Evolutionary conservation across 2,329 filamentous ascomycete genomes (phyloP), one percentile per base, ranked within the genome.

Genomic region (Colletotrichum ledebouriae): DNA sequence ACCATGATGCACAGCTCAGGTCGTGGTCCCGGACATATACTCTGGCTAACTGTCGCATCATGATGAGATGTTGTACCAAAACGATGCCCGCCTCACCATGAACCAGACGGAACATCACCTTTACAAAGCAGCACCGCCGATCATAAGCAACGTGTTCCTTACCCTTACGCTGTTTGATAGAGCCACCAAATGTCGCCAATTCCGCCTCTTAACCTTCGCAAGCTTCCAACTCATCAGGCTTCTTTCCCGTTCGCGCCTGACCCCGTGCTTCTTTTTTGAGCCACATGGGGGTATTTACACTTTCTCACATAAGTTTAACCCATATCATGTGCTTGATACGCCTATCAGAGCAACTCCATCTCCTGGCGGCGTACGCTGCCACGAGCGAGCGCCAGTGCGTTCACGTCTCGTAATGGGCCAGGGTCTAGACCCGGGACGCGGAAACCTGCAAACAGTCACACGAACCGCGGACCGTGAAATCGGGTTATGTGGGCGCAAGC

Each of bases 21-120:
- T 17, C 41, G 46, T 12, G 47, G 42, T 10, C 47, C 58, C 65
- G 6, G 47, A 65, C 47, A 68, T 47, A 59, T 64, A 47, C 60
- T 68, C 60, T 22, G 5, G 55, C 65, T 25, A 47, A 39, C 22
- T 68, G 65, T 68, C 65, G 53, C 65, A 68, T 64, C 65, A 59
- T 37, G 39, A 47, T 49, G 22, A 65, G 60, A 68, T 29, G 60
- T 60, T 68, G 60, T 68, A 33, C 60, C 53, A 47, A 55, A 65
- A 68, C 22, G 25, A 41, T 41, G 53, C 17, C 65, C 46, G 53
- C 60, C 47, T 59, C 60, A 33, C 33, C 44, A 15, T 55, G 15
- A 57, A 37, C 64, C 59, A 42, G 59, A 57, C 52, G 44, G 46
- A 37, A 58, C 39, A 37, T 41, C 52, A 25, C 42, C 4, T 25